Base-by-base conservation (phyloP, 352 stramenopile genomes). In the Globisporangium cystogenes region DNA sequence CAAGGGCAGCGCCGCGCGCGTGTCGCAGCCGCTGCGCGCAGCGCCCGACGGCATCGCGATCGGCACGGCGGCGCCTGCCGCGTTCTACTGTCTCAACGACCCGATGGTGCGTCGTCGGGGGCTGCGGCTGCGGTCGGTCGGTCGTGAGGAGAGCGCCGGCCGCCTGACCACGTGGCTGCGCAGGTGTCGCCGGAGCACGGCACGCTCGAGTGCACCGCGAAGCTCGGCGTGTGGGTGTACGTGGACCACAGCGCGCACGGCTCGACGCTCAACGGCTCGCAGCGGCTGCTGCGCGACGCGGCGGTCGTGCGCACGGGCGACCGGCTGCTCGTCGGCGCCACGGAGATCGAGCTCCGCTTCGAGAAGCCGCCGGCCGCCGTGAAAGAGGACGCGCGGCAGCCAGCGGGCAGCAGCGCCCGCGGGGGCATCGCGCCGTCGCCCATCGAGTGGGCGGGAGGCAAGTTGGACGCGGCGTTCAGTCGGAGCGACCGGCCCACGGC, bases 211-310 rank as follows among this genome's bases (percentile, higher is more conserved):
- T 61, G 74, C 44, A 87, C 76, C 0, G 6, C 47, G 3, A 47
- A 65, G 26, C 55, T 74, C 8, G 71, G 76, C 26, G 51, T 90
- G 5, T 92, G 82, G 82, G 72, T 92, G 37, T 92, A 80, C 39
- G 82, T 87, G 23, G 82, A 92, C 65, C 82, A 92, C 52, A 92
- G 82, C 47, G 45, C 50, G 2, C 27, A 54, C 5, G 82, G 82
- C 36, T 83, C 75, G 21, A 59, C 52, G 14, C 47, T 89, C 7
- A 82, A 87, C 60, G 46, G 33, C 57, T 55, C 40, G 18, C 43
- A 45, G 3, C 62, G 55, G 15, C 47, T 92, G 8, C 78, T 86
- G 31, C 43, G 62, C 24, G 62, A 80, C 24, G 81, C 78, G 2
- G 69, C 70, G 2, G 57, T 92, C 7, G 74, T 92, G 37, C 64